phyloP scores from a whole-genome alignment of 768 basidiomycete species.

The Boletus coccyginus region DNA sequence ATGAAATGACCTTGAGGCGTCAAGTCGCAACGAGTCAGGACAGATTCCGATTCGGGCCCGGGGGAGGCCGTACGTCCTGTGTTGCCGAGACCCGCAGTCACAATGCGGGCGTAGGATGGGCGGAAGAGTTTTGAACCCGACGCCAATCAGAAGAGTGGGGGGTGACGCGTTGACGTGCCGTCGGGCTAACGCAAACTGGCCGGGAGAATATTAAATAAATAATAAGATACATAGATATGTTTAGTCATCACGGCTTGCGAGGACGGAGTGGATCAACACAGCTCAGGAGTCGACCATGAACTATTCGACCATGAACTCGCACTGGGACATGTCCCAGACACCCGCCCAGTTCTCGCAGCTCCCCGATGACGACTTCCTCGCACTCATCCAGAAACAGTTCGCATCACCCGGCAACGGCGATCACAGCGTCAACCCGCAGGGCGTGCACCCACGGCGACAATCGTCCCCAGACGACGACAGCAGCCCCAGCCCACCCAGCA shows the following conservation, averaged over 20 bases:
- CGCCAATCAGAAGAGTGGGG: no score
- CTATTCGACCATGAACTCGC: conserved; percentile 43
- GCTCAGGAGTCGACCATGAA: conserved; percentile 22
- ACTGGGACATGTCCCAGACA: conserved; percentile 68
- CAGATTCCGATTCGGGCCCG: neutral
- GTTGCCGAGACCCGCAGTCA: no score
- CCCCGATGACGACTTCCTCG: conserved; percentile 74
- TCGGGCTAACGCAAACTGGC: no score
- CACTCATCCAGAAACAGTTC: conserved; percentile 76
- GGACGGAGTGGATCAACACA: neutral
- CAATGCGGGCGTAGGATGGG: neutral
- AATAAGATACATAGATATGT: no score
- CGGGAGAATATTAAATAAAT: no score
- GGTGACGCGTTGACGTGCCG: no score
- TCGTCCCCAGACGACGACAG: conserved; percentile 72
- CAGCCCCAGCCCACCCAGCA: conserved; percentile 72
- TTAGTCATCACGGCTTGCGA: no score
- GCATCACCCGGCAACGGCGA: conserved; percentile 34
- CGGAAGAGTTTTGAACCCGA: neutral
- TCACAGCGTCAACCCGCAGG: conserved; percentile 14
- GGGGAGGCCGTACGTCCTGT: neutral
- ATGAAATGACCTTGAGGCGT: no score
- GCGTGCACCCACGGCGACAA: no score
- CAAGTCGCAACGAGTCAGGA: neutral
- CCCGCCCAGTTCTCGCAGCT: conserved; percentile 56